These are phyloP conservation scores for Trichoderma sp. DNA, from an alignment of 2,329 filamentous ascomycete genomes.

Conservation along the genomic window DNA sequence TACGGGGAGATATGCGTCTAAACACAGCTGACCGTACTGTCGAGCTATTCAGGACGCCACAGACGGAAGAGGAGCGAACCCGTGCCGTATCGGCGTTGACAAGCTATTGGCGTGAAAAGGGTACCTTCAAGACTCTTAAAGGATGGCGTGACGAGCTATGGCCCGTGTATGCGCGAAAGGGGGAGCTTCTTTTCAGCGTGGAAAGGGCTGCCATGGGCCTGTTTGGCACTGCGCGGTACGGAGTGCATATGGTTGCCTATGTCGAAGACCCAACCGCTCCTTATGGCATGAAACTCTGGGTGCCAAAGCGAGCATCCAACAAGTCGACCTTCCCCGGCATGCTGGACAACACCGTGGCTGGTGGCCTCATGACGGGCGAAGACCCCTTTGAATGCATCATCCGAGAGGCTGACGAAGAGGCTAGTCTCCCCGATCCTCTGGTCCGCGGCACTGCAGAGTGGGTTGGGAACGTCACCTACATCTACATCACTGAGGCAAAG, in stretches of 20 bases:
- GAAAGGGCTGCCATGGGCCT: conserved; percentile 74
- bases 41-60: conserved; percentile 54
- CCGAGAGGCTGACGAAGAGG: conserved; percentile 86
- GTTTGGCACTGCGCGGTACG: conserved; percentile 74
- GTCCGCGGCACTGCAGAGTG: conserved; percentile 60
- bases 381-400: conserved; percentile 77
- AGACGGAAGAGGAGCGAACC: conserved; percentile 63
- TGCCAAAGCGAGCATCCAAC: conserved; percentile 68
- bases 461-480: conserved; percentile 76
- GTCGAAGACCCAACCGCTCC: conserved; percentile 42
- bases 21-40: conserved; percentile 61
- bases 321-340: conserved; percentile 92
- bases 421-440: conserved; percentile 68
- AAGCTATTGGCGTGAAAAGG: conserved; percentile 65
- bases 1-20: conserved; percentile 61
- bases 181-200: conserved; percentile 66
- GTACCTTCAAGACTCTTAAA: conserved; percentile 69
- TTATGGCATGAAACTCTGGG: conserved; percentile 74
- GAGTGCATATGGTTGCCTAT: conserved; percentile 78
- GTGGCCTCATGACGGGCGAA: conserved; percentile 75
- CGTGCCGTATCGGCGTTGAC: conserved; percentile 55
- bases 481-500: conserved; percentile 71
- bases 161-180: conserved; percentile 67
- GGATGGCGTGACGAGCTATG: conserved; percentile 83
- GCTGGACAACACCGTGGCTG: conserved; percentile 90